phyloP scores from a whole-genome alignment of 75 land plant genomes.

The Pinus taeda region DNA sequence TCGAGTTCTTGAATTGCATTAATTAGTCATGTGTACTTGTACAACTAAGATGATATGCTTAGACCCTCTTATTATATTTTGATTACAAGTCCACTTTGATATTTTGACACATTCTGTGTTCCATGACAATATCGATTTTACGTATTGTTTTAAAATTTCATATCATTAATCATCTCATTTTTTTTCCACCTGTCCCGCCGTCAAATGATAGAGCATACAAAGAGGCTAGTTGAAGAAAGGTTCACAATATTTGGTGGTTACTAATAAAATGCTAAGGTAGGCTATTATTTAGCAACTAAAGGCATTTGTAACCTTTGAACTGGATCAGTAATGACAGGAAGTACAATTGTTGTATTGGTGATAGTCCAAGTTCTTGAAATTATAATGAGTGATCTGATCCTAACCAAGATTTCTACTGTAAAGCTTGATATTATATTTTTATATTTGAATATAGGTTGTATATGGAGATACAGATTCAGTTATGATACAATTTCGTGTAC shows the following conservation, averaged over 20 bases:
- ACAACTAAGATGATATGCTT: not conserved
- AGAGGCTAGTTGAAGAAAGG: conserved; percentile 92
- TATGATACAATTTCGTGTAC: too few species aligned
- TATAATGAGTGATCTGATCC: not conserved
- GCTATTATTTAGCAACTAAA: conserved; percentile 6
- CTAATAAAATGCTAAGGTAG: conserved; percentile 79
- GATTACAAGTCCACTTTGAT: not conserved
- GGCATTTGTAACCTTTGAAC: not conserved
- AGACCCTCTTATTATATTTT: not conserved
- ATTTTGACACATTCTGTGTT: not conserved
- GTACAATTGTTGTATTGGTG: not conserved
- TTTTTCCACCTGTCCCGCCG: conserved; percentile 49
- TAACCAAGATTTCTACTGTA: too few species aligned
- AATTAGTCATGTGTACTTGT: not conserved
- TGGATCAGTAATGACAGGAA: not conserved
- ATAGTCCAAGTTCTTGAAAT: not conserved
- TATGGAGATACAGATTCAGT: too few species aligned
- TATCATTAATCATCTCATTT: not conserved
- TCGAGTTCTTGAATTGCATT: not conserved
- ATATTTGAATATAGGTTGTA: too few species aligned
- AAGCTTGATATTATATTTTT: too few species aligned
- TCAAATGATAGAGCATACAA: conserved; percentile 99
- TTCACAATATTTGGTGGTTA: conserved; percentile 69
- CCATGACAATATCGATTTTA: not conserved
- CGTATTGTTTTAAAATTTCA: not conserved